A percentile compares a stretch with the other conserved stretches of the same genome.
Evolutionary conservation across 371 early-diverging fungal species (phyloP).

Genomic region (Dinochytrium kinnereticum): DNA sequence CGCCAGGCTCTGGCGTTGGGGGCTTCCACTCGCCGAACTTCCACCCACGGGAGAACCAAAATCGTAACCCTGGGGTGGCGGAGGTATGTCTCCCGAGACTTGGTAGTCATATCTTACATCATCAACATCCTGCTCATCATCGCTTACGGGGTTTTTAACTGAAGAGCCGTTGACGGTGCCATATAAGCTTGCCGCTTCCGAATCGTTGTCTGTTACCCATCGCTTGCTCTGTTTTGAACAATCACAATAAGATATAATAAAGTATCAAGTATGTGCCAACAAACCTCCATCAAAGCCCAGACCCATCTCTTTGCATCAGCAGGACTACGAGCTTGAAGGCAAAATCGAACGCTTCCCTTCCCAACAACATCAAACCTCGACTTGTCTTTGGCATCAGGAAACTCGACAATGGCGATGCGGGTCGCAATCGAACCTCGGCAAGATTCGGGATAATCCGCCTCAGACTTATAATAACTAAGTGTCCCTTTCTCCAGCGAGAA

Average conservation of each 20-base stretch:
- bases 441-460: conserved; percentile 70
- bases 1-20: neutral
- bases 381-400: conserved; percentile 64
- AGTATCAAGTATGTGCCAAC: too few relatives aligned
- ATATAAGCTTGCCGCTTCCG: neutral
- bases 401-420: conserved; percentile 65
- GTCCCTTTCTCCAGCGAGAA: conserved; percentile 79
- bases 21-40: conserved; percentile 1
- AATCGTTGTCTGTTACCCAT: conserved; percentile 52
- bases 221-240: conserved; percentile 57
- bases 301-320: conserved; percentile 82
- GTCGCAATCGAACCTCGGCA: conserved; percentile 79
- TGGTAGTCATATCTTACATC: neutral
- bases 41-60: neutral
- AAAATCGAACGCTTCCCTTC: conserved; percentile 71
- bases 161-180: neutral
- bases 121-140: neutral
- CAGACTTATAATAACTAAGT: conserved; percentile 77
- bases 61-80: neutral
- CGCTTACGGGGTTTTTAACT: neutral
- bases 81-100: conserved; percentile 4
- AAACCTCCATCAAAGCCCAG: conserved; percentile 65
- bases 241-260: neutral
- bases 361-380: conserved; percentile 76
- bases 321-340: conserved; percentile 66